Evolutionary conservation across 805 yeast genomes (phyloP).

Genomic region (Metschnikowia lunata): DNA sequence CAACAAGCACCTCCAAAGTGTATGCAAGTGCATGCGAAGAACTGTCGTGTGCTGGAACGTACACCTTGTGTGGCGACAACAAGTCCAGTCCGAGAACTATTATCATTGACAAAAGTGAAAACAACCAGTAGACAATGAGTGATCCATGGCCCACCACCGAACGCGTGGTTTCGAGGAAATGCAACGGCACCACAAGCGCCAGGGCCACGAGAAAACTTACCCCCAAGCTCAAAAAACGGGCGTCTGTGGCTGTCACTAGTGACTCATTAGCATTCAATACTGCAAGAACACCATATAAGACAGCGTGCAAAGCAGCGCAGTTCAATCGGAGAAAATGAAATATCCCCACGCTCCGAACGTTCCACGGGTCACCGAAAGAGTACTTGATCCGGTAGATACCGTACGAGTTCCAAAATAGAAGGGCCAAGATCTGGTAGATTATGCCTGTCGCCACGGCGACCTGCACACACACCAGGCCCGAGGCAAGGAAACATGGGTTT

Average conservation of each 20-base stretch:
- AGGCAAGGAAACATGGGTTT: slow-evolving; percentile 28
- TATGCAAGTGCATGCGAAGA: slow-evolving; percentile 10
- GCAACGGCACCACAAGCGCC: slow-evolving; percentile 20
- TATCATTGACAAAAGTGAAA: slow-evolving; percentile 7
- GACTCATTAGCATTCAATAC: slow-evolving; percentile 3
- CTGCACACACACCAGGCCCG: slow-evolving; percentile 9
- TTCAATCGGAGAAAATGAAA: slow-evolving; percentile 15
- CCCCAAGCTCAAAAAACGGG: slow-evolving; percentile 5
- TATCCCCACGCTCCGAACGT: slow-evolving; percentile 12
- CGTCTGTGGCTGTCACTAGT: neutral
- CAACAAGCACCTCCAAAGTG: slow-evolving; percentile 13
- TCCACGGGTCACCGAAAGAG: slow-evolving; percentile 22
- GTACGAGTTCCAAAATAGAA: slow-evolving; percentile 16
- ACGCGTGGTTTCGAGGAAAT: slow-evolving; percentile 21
- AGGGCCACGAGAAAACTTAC: slow-evolving; percentile 10
- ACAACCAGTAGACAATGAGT: slow-evolving; percentile 22
- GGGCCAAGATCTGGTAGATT: slow-evolving; percentile 14
- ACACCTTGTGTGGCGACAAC: slow-evolving; percentile 18
- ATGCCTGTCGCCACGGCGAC: slow-evolving; percentile 14
- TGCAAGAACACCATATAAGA: slow-evolving; percentile 12
- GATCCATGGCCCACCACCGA: slow-evolving; percentile 22
- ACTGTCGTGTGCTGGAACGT: slow-evolving; percentile 7
- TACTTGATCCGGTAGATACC: slow-evolving; percentile 22
- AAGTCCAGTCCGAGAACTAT: slow-evolving; percentile 18
- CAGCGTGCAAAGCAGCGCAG: slow-evolving; percentile 15